Conservation (phyloP, 139 green algal genomes). For the Tetraselmis chui region DNA sequence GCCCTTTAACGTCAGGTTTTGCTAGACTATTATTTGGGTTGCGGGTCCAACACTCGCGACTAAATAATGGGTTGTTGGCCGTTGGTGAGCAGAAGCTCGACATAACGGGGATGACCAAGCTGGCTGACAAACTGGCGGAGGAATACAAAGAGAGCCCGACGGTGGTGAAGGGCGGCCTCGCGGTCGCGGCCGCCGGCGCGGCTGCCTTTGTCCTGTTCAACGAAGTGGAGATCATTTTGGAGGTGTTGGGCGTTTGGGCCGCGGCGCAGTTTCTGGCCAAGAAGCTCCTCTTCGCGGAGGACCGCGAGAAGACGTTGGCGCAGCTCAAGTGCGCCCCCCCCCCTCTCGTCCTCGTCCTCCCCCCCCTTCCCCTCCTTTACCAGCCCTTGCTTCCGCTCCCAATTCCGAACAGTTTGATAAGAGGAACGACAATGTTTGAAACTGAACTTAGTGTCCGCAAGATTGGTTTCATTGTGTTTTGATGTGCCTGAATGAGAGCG, state of each 20-base stretch:
- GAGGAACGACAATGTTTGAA: too few species aligned
- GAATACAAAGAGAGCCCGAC: slow-evolving; percentile 31
- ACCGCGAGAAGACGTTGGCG: slow-evolving; percentile 31
- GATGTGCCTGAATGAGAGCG: too few species aligned
- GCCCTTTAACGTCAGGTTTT: background rate
- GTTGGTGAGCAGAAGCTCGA: background rate
- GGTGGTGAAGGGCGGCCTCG: slow-evolving; percentile 30
- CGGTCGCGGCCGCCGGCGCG: slow-evolving; percentile 20
- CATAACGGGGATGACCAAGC: slow-evolving; percentile 7
- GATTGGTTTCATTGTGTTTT: too few species aligned
- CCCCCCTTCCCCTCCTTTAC: too few species aligned
- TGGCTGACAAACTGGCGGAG: slow-evolving; percentile 31
- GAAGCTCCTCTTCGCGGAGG: slow-evolving; percentile 34
- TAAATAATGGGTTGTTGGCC: background rate
- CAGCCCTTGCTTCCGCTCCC: too few species aligned
- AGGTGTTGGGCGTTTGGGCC: slow-evolving; percentile 32
- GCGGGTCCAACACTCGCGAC: too few species aligned
- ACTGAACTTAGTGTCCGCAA: too few species aligned
- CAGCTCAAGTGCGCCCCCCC: too few species aligned
- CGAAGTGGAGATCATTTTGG: slow-evolving; percentile 38
- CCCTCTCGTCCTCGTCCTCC: too few species aligned
- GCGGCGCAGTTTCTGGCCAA: slow-evolving; percentile 34
- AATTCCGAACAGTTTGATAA: too few species aligned
- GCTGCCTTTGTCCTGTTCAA: slow-evolving; percentile 37
- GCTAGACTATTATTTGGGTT: background rate